phyloP scores from a whole-genome alignment of 140 eudicot species.

The Anethum foeniculum region DNA sequence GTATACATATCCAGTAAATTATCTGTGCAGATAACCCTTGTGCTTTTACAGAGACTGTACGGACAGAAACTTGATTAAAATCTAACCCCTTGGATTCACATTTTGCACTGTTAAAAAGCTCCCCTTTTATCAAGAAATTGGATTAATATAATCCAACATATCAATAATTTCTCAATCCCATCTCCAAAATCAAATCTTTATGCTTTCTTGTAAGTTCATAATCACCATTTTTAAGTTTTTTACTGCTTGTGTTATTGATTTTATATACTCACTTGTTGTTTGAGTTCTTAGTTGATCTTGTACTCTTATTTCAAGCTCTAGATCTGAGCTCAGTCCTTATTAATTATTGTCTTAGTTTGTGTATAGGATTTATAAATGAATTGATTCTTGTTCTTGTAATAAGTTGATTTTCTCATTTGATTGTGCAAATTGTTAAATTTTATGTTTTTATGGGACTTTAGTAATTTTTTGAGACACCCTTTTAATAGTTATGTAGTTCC shows the following conservation, averaged over 20 bases:
- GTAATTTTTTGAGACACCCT: not conserved
- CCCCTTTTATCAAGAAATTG: not conserved
- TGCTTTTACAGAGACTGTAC: not conserved
- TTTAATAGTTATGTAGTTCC: not conserved
- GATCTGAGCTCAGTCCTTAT: not conserved
- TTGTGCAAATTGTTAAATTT: not conserved
- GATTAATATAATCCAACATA: not conserved
- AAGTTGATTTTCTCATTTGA: not conserved
- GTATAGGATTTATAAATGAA: not conserved
- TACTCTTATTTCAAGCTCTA: not conserved
- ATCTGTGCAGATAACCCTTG: not conserved
- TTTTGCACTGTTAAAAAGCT: not conserved
- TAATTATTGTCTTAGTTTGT: not conserved
- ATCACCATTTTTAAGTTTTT: not conserved
- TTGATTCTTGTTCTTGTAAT: not conserved
- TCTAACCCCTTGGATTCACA: not conserved
- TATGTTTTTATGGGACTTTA: not conserved
- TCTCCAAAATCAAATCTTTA: conserved; percentile 5
- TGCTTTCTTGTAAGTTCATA: conserved; percentile 6
- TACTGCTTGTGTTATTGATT: not conserved
- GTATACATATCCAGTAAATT: not conserved
- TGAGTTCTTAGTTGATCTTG: not conserved
- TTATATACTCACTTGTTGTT: not conserved
- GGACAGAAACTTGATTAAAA: not conserved
- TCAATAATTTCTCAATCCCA: not conserved